Evolutionary conservation across 768 basidiomycete species (phyloP).

Genomic region (Russula sp.): DNA sequence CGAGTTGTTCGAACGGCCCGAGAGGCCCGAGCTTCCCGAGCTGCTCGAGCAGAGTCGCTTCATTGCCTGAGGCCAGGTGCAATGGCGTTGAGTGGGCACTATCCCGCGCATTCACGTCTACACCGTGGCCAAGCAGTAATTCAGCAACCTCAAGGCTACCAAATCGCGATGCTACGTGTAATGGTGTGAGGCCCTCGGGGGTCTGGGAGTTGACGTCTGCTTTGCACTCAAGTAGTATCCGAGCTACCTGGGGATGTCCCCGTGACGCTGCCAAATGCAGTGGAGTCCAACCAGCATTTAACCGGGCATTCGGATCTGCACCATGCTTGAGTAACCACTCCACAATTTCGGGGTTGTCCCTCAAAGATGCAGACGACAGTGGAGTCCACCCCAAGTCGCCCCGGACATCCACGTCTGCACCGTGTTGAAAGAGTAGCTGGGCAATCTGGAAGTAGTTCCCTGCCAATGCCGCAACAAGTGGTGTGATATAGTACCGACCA

Average conservation of each 20-base stretch:
- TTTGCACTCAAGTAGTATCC: neutral
- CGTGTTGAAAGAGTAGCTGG: neutral
- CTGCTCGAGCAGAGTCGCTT: too few species aligned
- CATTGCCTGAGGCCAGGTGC: too few species aligned
- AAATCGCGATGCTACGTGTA: neutral
- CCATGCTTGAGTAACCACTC: neutral
- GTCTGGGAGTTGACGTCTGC: conserved; percentile 25
- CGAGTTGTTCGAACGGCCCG: too few species aligned
- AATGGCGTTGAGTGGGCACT: too few species aligned
- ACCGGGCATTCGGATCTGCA: neutral
- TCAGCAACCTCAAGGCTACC: neutral
- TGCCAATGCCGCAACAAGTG: neutral
- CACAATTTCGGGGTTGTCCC: neutral
- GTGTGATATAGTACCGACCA: neutral
- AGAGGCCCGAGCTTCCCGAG: too few species aligned
- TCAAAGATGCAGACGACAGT: neutral
- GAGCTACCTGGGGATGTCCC: neutral
- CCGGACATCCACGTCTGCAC: neutral
- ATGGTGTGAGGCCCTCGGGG: neutral
- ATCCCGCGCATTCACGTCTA: neutral
- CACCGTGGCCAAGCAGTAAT: neutral
- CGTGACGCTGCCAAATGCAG: neutral
- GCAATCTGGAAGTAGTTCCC: neutral
- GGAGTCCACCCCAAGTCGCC: neutral
- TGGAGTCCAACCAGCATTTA: neutral